These are phyloP conservation scores for Apophysomyces ossiformis DNA, from an alignment of 371 early-diverging fungal genomes.

Conservation along the genomic window DNA sequence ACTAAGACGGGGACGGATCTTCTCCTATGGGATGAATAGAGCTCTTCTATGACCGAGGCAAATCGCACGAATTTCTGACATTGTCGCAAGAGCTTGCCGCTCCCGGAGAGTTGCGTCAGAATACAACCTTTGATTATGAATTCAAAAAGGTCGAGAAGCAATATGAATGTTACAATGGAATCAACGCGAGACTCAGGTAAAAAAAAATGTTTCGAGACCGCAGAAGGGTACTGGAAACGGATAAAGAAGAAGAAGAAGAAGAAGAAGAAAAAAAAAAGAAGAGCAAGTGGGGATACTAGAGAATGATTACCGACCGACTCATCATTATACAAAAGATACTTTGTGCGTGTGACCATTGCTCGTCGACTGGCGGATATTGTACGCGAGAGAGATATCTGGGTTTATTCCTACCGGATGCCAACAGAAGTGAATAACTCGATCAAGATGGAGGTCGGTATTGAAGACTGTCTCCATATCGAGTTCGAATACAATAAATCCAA, in stretches of 20 bases:
- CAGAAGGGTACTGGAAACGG: too few species aligned
- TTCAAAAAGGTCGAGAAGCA: slow-evolving; percentile 94
- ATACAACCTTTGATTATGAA: slow-evolving; percentile 81
- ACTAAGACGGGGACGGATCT: neutral
- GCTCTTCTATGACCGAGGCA: slow-evolving; percentile 93
- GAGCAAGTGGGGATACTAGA: too few species aligned
- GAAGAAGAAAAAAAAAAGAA: too few species aligned
- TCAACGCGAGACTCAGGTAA: slow-evolving; percentile 87
- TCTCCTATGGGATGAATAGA: slow-evolving; percentile 51
- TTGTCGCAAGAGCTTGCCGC: slow-evolving; percentile 87
- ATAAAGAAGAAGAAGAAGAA: neutral
- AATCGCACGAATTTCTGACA: slow-evolving; percentile 93
- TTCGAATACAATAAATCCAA: slow-evolving; percentile 95
- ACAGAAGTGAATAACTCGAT: slow-evolving; percentile 87
- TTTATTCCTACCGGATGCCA: slow-evolving; percentile 86
- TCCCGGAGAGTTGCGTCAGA: slow-evolving; percentile 83
- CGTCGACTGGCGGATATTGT: slow-evolving; percentile 80
- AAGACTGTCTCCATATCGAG: slow-evolving; percentile 94
- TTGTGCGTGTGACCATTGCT: slow-evolving; percentile 84
- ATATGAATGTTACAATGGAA: slow-evolving; percentile 90
- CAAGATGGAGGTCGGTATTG: slow-evolving; percentile 97
- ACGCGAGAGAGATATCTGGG: slow-evolving; percentile 85
- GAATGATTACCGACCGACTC: neutral
- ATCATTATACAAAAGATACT: slow-evolving; percentile 57
- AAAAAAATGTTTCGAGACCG: neutral